Percentiles rank a stretch among this genome's conserved stretches.
Conservation (phyloP, 2,329 filamentous ascomycete genomes). For the Zymoseptoria tritici region DNA sequence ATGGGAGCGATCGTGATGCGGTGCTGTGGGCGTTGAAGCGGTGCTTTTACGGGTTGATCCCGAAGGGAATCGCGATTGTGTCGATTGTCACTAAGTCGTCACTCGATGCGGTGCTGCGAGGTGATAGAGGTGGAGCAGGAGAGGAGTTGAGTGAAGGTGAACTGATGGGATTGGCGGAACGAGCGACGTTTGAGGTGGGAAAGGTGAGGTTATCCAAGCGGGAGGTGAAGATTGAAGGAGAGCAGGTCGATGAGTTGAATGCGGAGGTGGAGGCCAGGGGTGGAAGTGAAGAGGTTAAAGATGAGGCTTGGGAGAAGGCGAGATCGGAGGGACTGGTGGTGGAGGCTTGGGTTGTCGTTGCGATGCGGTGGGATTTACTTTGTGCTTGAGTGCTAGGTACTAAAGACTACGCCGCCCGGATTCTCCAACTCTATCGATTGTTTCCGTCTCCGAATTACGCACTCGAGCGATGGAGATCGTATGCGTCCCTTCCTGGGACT, state of each 20-base stretch:
- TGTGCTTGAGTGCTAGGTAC: slow-evolving; percentile 4
- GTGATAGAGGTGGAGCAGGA: background rate
- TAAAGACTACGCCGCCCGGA: background rate
- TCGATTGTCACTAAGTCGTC: slow-evolving; percentile 4
- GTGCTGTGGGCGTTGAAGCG: slow-evolving; percentile 2
- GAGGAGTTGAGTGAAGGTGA: background rate
- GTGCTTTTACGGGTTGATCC: slow-evolving; percentile 5
- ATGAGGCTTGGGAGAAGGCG: slow-evolving; percentile 6
- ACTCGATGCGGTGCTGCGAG: background rate
- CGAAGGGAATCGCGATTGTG: slow-evolving; percentile 6
- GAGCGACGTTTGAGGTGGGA: background rate
- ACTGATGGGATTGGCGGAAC: background rate
- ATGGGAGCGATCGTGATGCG: background rate
- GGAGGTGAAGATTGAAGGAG: slow-evolving; percentile 3
- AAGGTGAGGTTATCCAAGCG: slow-evolving; percentile 3
- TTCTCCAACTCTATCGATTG: background rate
- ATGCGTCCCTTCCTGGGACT: background rate
- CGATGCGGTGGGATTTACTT: slow-evolving; percentile 8
- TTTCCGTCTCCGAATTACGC: background rate
- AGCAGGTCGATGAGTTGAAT: slow-evolving; percentile 2
- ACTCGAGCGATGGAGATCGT: background rate
- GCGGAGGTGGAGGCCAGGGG: slow-evolving; percentile 4
- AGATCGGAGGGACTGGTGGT: slow-evolving; percentile 1
- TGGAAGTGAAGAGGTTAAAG: slow-evolving; percentile 6
- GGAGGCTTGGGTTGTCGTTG: slow-evolving; percentile 7